Percentiles rank a stretch among this genome's conserved stretches.
Evolutionary conservation across 176 grass and related monocot species (phyloP).

Genomic region (Eleusine indica): DNA sequence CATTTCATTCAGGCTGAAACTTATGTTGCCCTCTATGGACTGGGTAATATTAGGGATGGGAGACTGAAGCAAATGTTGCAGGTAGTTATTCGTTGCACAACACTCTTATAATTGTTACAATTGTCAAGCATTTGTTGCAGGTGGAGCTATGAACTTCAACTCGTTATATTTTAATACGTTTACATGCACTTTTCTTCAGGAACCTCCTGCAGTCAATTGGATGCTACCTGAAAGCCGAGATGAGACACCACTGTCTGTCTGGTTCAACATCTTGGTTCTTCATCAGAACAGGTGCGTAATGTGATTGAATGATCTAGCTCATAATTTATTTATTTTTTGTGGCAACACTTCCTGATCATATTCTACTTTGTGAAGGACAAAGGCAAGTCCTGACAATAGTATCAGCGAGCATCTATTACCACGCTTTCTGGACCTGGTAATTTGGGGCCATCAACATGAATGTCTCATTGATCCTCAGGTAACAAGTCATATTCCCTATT

Average conservation of each 20-base stretch:
- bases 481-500: not conserved
- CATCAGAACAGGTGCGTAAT: slow-evolving; percentile 83
- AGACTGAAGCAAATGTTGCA: no score
- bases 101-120: no score
- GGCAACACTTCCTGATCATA: not conserved
- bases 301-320: no score
- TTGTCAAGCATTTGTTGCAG: no score
- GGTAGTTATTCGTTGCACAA: no score
- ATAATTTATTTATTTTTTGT: no score
- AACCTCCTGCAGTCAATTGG: slow-evolving; percentile 92
- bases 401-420: slow-evolving; percentile 98
- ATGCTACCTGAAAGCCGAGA: slow-evolving; percentile 89
- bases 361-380: slow-evolving; percentile 63
- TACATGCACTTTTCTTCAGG: slow-evolving; percentile 43
- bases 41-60: no score
- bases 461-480: slow-evolving; percentile 95
- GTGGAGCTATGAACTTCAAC: no score
- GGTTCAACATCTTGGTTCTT: slow-evolving; percentile 98
- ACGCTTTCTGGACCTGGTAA: slow-evolving; percentile 82
- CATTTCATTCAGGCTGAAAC: no score
- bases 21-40: no score
- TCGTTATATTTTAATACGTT: no score
- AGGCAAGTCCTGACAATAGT: slow-evolving; percentile 88
- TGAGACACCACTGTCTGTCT: slow-evolving; percentile 64
- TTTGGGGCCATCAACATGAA: slow-evolving; percentile 99